Evolutionary conservation across 2,329 filamentous ascomycete species (phyloP).

Genomic region (Aspergillus neotritici): DNA sequence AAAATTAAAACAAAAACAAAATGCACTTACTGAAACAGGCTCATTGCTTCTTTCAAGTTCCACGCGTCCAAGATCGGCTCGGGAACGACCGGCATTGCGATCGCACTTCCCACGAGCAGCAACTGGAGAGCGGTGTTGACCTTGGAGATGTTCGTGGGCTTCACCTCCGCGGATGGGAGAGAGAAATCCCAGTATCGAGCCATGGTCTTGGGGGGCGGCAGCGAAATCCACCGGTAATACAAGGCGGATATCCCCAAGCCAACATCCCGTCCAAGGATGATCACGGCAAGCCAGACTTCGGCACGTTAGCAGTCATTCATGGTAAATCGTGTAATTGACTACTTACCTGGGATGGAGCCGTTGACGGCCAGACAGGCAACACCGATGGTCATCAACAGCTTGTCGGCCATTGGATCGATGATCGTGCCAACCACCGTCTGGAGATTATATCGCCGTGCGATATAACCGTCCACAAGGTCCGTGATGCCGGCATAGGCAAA

Average conservation of each 20-base stretch:
- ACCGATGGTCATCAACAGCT: constrained; percentile 87
- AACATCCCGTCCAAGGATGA: constrained; percentile 85
- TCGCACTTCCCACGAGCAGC: constrained; percentile 75
- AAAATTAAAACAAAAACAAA: constrained; percentile 1
- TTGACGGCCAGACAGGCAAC: constrained; percentile 81
- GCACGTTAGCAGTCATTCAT: constrained; percentile 1
- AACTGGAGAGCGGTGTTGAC: constrained; percentile 92
- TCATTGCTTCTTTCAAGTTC: constrained; percentile 59
- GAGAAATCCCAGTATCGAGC: constrained; percentile 95
- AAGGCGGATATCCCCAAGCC: constrained; percentile 79
- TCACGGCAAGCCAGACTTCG: constrained; percentile 74
- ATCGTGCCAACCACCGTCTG: constrained; percentile 93
- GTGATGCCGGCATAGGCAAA: constrained; percentile 90
- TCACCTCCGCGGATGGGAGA: constrained; percentile 53
- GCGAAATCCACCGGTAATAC: constrained; percentile 91
- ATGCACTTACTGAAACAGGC: constrained; percentile 40
- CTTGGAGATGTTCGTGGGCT: constrained; percentile 44
- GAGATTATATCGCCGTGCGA: constrained; percentile 78
- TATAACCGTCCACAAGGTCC: constrained; percentile 88
- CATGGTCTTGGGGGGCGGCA: constrained; percentile 91
- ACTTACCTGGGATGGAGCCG: constrained; percentile 69
- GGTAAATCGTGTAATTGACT: neutral
- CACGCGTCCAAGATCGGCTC: constrained; percentile 49
- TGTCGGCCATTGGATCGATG: constrained; percentile 96
- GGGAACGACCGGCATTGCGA: constrained; percentile 68